Conservation (phyloP, 371 early-diverging fungal species). For the Catenaria anguillulae region DNA sequence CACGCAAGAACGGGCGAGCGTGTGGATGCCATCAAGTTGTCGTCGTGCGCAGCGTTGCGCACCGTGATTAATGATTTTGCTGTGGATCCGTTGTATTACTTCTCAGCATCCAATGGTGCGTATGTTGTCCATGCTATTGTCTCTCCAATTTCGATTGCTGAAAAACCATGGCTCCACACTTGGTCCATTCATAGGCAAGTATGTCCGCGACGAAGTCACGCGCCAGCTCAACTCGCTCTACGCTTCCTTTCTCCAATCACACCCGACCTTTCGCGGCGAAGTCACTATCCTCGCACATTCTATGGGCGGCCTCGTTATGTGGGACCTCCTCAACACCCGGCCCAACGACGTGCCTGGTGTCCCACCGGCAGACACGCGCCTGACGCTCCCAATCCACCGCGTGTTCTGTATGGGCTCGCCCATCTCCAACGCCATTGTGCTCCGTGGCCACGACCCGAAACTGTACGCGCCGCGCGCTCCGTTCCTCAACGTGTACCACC, state of each 20-base stretch:
- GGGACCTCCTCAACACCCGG: conserved; percentile 38
- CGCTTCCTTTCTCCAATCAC: conserved; percentile 21
- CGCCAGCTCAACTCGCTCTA: conserved; percentile 36
- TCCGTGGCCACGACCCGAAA: conserved; percentile 8
- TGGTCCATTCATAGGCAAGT: neutral
- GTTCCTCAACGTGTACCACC: conserved; percentile 47
- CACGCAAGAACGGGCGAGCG: neutral
- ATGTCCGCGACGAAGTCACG: conserved; percentile 14
- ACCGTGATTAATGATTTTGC: conserved; percentile 24
- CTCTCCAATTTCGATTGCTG: conserved; percentile 24
- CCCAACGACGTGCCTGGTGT: conserved; percentile 2
- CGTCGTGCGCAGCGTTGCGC: conserved; percentile 23
- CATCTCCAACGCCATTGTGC: neutral
- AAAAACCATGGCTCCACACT: neutral
- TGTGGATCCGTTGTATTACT: neutral
- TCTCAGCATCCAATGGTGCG: conserved; percentile 8
- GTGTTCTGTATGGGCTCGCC: neutral
- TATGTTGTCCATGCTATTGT: neutral
- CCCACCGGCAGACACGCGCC: conserved; percentile 7
- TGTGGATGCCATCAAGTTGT: conserved; percentile 19
- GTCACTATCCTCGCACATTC: conserved; percentile 43
- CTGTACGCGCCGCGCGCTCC: conserved; percentile 17
- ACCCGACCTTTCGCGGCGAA: conserved; percentile 41
- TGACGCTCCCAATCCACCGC: conserved; percentile 4
- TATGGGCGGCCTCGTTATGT: conserved; percentile 47